Percentiles rank a stretch among this genome's conserved stretches.
phyloP scores from a whole-genome alignment of 352 stramenopile species.

The Phytophthora constricta region DNA sequence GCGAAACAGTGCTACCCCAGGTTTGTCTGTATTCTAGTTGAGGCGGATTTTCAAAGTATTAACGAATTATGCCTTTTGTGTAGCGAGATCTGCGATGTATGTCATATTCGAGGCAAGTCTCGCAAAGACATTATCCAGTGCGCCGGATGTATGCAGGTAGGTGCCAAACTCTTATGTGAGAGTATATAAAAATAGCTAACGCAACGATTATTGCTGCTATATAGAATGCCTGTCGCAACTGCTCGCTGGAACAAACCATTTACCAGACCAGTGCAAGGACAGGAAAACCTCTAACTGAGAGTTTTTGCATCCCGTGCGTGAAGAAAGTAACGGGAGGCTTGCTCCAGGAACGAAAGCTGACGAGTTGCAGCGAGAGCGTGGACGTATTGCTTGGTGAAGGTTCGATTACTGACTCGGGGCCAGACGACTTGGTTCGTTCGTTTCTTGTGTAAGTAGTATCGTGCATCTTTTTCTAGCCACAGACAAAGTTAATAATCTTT shows the following conservation, averaged over 20 bases:
- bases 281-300: conserved; percentile 26
- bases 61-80: too few species aligned
- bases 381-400: conserved; percentile 1
- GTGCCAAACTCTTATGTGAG: too few species aligned
- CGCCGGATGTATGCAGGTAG: conserved; percentile 39
- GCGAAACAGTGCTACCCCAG: conserved; percentile 23
- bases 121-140: conserved; percentile 25
- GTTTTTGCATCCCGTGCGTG: conserved; percentile 42
- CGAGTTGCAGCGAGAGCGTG: conserved; percentile 14
- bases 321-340: conserved; percentile 25
- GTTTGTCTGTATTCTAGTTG: too few species aligned
- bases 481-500: too few species aligned
- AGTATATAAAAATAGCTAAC: too few species aligned
- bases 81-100: conserved; percentile 43
- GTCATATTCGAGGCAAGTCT: conserved; percentile 26
- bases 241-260: conserved; percentile 29
- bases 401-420: conserved; percentile 21
- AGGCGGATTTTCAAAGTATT: too few species aligned
- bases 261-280: conserved; percentile 36
- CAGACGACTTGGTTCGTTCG: conserved; percentile 15
- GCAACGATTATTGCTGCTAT: neutral
- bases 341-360: conserved; percentile 15
- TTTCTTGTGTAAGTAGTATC: conserved; percentile 32
- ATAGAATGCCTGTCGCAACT: conserved; percentile 42
- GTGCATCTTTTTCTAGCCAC: too few species aligned